Percentiles rank a stretch among this genome's conserved stretches.
phyloP scores from a whole-genome alignment of 176 grass and related monocot species.

The Stipa capillata region DNA sequence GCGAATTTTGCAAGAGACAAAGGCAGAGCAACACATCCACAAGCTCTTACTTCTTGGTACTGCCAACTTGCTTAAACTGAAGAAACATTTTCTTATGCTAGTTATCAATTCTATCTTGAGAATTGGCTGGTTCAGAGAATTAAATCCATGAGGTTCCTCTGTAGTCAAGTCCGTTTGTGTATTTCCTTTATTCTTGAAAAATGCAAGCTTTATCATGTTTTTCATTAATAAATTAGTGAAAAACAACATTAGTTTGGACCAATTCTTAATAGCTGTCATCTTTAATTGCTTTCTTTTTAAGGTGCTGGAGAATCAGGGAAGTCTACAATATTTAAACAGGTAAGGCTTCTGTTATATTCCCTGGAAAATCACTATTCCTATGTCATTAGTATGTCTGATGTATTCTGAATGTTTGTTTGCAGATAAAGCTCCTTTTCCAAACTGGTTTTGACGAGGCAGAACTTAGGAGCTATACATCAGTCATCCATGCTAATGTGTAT shows the following conservation, averaged over 20 bases:
- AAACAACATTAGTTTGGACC: not conserved
- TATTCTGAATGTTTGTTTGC: conserved; percentile 16
- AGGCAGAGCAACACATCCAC: conserved; percentile 87
- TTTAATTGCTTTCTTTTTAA: conserved; percentile 31
- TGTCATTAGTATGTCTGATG: not conserved
- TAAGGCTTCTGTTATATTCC: conserved; percentile 14
- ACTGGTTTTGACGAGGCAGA: conserved; percentile 83
- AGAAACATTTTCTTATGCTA: not conserved
- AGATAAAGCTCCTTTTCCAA: conserved; percentile 99
- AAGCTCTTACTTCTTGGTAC: conserved; percentile 89
- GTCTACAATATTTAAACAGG: conserved; percentile 99
- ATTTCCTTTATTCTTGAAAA: not conserved
- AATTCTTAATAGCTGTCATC: not conserved
- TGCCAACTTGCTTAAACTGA: not conserved
- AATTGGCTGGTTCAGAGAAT: not conserved
- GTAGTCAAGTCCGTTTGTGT: not conserved
- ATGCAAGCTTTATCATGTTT: not conserved
- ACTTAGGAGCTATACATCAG: conserved; percentile 79
- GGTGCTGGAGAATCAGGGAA: conserved; percentile 95
- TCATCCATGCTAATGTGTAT: conserved; percentile 96
- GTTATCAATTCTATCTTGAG: not conserved
- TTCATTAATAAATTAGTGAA: not conserved
- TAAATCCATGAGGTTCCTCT: not conserved
- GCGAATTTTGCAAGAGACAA: conserved; percentile 72
- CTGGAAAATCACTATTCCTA: not conserved